A percentile compares a stretch with the other conserved stretches of the same genome.
These are phyloP conservation scores for Zygoascus flipseniorum DNA, from an alignment of 805 yeast genomes.

Conservation along the genomic window DNA sequence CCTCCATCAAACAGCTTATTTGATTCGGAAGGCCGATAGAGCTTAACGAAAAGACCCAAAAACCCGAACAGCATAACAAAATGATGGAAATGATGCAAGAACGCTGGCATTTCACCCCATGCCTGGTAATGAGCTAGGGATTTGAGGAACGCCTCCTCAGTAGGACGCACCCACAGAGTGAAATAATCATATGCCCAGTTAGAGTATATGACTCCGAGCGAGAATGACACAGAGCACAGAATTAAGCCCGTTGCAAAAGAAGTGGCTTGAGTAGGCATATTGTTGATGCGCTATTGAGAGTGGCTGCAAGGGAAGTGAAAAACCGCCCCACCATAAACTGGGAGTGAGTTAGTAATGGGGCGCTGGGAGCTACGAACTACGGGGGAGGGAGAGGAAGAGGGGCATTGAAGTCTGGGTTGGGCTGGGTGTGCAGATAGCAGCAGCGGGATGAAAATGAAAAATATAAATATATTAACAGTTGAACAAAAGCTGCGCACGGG, in stretches of 20 bases:
- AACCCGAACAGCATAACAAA: slow-evolving; percentile 55
- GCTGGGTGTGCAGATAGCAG: too few species aligned
- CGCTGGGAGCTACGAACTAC: not conserved
- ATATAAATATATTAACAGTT: too few species aligned
- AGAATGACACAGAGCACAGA: slow-evolving; percentile 51
- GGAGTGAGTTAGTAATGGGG: not conserved
- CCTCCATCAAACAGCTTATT: slow-evolving; percentile 87
- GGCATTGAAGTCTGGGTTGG: too few species aligned
- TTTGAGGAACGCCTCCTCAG: slow-evolving; percentile 44
- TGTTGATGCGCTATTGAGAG: not conserved
- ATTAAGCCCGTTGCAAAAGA: slow-evolving; percentile 27
- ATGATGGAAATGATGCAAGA: slow-evolving; percentile 56
- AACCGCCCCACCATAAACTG: not conserved
- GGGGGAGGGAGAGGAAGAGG: too few species aligned
- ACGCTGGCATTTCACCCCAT: slow-evolving; percentile 60
- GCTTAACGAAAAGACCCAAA: slow-evolving; percentile 62
- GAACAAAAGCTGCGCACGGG: too few species aligned
- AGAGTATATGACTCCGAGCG: slow-evolving; percentile 68
- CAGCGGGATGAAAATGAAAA: too few species aligned
- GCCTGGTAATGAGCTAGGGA: slow-evolving; percentile 67
- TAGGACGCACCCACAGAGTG: slow-evolving; percentile 56
- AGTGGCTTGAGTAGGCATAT: slow-evolving; percentile 26
- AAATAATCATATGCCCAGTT: slow-evolving; percentile 76
- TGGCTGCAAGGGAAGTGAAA: not conserved
- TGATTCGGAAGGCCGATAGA: slow-evolving; percentile 82